Evolutionary conservation across 108 stramenopile species (phyloP), one percentile per base, ranked within the genome.

Genomic region (Skeletonema potamos): DNA sequence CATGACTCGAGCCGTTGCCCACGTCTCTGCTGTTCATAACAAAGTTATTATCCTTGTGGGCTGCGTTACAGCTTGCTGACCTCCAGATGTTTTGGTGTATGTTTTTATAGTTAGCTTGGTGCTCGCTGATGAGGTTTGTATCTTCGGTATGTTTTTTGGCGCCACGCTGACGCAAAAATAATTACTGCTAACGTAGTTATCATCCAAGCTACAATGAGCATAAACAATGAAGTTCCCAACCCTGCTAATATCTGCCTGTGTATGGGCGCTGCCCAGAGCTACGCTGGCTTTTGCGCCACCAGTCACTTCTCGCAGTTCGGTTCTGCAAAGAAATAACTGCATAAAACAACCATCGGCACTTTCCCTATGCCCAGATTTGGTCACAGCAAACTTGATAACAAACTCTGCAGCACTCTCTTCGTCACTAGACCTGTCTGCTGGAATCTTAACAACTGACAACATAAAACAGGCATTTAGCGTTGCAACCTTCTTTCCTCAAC

Each of bases 401-500:
- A 22, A 51, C 48, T 51, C 48, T 15, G 48, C 69, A 34, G 69
- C 34, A 68, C 48, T 28, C 64, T 65, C 57, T 54, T 76, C 44
- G 58, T 85, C 41, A 33, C 57, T 66, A 69, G 75, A 41, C 59
- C 28, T 66, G 7, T 64, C 44, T 8, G 73, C 80, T 11, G 74
- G 70, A 1, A 59, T 79, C 10, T 51, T 84, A 0, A 76, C 82
- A 17, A 68, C 85, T 1, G 86, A 86, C 27, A 81, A 74, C 12
- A 89, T 93, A 59, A 87, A 89, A 30, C 70, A 64, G 26, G 92
- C 92, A 36, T 96, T 96, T 74, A 76, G 74, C 41, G 81, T 94
- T 0, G 92, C 88, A 30, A 96, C 91, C 0, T 96, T 96, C 68
- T 65, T 84, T 1, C 95, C 95, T 1, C 95, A 96, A 58, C 70